Conservation (phyloP, 2,329 filamentous ascomycete genomes). For the Trichoderma simmonsii region DNA sequence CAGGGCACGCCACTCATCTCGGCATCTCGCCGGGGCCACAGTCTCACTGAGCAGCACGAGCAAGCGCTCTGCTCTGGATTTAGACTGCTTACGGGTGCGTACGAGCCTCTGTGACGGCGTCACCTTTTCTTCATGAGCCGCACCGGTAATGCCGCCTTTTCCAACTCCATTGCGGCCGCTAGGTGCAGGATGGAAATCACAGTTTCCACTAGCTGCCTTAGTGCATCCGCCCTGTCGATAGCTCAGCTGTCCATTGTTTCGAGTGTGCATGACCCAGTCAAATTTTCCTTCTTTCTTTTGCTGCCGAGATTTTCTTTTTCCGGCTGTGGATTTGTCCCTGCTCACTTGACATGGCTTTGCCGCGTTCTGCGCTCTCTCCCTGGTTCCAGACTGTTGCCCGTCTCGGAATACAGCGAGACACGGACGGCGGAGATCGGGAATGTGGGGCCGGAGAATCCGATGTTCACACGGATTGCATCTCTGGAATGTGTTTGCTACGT, state of each 20-base stretch:
- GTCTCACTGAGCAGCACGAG: background rate
- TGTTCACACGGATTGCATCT: background rate
- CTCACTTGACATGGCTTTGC: background rate
- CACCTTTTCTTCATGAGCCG: background rate
- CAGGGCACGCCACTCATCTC: conserved; percentile 7
- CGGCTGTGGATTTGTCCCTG: background rate
- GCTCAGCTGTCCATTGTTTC: conserved; percentile 18
- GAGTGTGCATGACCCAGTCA: conserved; percentile 9
- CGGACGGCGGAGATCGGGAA: conserved; percentile 12
- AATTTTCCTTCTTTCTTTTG: background rate
- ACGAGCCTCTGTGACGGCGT: background rate
- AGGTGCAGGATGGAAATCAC: conserved; percentile 6
- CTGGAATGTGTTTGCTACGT: background rate
- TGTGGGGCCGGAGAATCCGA: conserved; percentile 19
- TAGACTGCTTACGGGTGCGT: conserved; percentile 7
- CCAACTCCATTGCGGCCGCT: conserved; percentile 6
- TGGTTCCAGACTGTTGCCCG: background rate
- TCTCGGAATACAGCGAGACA: conserved; percentile 2
- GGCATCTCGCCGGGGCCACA: conserved; percentile 6
- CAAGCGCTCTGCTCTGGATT: background rate
- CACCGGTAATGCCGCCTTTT: conserved; percentile 5
- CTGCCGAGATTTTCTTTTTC: background rate
- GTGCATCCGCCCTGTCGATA: conserved; percentile 16
- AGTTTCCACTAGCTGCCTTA: conserved; percentile 9
- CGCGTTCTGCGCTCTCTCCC: conserved; percentile 6